phyloP scores from a whole-genome alignment of 2,329 filamentous ascomycete species.

The Aspergillus nomiae region DNA sequence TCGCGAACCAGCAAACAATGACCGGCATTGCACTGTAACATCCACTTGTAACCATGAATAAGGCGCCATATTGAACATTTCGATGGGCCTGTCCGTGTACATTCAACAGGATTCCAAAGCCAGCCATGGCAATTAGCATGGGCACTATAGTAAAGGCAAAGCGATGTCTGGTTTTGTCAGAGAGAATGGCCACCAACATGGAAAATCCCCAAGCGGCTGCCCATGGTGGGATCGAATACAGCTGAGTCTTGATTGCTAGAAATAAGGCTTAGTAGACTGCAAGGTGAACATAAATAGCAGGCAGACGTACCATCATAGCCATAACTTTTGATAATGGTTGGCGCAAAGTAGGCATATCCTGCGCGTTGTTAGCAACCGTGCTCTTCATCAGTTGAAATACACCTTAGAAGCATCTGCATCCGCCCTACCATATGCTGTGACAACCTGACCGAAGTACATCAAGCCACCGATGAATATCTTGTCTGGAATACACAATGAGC shows the following conservation, averaged over 20 bases:
- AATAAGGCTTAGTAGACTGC: conserved; percentile 7
- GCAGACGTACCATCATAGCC: conserved; percentile 55
- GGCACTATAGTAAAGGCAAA: conserved; percentile 71
- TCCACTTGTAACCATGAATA: conserved; percentile 81
- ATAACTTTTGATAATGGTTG: conserved; percentile 69
- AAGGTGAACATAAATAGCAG: background rate
- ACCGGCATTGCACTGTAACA: conserved; percentile 89
- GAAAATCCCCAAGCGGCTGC: conserved; percentile 76
- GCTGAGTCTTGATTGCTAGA: conserved; percentile 51
- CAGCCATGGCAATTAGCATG: conserved; percentile 69
- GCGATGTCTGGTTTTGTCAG: conserved; percentile 72
- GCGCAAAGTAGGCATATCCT: conserved; percentile 74
- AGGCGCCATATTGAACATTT: conserved; percentile 70
- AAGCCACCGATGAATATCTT: conserved; percentile 73
- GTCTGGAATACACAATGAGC: conserved; percentile 31
- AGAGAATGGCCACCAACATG: conserved; percentile 71
- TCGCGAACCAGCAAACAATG: conserved; percentile 79
- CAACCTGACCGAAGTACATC: conserved; percentile 80
- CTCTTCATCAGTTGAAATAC: background rate
- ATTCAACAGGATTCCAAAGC: conserved; percentile 73
- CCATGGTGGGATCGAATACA: conserved; percentile 61
- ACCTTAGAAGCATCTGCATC: background rate
- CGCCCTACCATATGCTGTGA: conserved; percentile 66
- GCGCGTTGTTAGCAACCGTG: conserved; percentile 15
- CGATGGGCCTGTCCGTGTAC: conserved; percentile 64